phyloP scores from a whole-genome alignment of 2,329 filamentous ascomycete genomes.

The Bipolaris sorokiniana region DNA sequence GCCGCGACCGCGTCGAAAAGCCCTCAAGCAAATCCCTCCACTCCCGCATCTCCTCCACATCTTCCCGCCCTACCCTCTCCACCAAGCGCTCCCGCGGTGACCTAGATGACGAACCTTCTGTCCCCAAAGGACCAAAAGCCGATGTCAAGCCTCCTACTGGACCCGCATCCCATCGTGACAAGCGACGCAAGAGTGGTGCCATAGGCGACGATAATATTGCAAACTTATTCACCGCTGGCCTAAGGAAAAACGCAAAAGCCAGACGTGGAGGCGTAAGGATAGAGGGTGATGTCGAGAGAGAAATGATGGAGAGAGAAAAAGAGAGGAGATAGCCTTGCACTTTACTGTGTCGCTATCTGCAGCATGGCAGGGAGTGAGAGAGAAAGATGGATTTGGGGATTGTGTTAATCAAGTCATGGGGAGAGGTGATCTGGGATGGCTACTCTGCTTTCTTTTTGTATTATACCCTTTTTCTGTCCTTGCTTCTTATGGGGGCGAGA shows the following conservation, averaged over 20 bases:
- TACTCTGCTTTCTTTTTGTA: constrained; percentile 24
- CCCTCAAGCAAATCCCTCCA: constrained; percentile 26
- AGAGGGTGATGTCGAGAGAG: constrained; percentile 42
- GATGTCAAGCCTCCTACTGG: constrained; percentile 35
- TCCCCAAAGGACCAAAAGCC: constrained; percentile 21
- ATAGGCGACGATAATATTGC: constrained; percentile 37
- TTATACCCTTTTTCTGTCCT: constrained; percentile 18
- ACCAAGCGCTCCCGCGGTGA: constrained; percentile 42
- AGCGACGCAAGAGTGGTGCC: constrained; percentile 36
- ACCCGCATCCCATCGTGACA: constrained; percentile 41
- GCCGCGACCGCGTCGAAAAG: constrained; percentile 36
- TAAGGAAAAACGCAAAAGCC: constrained; percentile 40
- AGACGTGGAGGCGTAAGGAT: constrained; percentile 43
- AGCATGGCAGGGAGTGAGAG: not conserved
- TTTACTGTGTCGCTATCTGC: not conserved
- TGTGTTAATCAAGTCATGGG: not conserved
- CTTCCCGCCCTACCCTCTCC: constrained; percentile 26
- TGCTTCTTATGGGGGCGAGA: not conserved
- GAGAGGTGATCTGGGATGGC: not conserved
- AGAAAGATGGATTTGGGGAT: not conserved
- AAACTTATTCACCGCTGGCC: constrained; percentile 36
- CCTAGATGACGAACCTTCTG: constrained; percentile 20
- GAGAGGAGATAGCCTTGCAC: constrained; percentile 26
- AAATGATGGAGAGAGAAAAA: constrained; percentile 41
- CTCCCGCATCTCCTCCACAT: constrained; percentile 26